phyloP scores from a whole-genome alignment of 2,329 filamentous ascomycete genomes.

The Aspergillus pseudoglaucus region DNA sequence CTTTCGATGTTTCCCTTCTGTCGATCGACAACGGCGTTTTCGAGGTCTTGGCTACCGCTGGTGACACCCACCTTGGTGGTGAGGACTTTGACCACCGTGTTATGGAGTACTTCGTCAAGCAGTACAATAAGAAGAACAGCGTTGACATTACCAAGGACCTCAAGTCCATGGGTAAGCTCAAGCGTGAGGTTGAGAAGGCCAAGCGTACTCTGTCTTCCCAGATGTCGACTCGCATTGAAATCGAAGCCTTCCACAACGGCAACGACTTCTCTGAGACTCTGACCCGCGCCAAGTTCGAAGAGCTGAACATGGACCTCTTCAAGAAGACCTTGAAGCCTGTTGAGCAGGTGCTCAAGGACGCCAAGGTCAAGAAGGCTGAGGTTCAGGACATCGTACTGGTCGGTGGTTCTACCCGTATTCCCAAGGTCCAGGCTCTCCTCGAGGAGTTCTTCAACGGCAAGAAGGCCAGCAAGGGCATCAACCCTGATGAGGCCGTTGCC shows the following conservation, averaged over 20 bases:
- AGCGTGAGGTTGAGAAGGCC: constrained; percentile 98
- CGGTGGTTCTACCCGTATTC: constrained; percentile 97
- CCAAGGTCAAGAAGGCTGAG: constrained; percentile 92
- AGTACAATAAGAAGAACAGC: constrained; percentile 96
- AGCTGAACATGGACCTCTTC: constrained; percentile 98
- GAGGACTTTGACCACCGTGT: constrained; percentile 98
- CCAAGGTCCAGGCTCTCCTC: constrained; percentile 89
- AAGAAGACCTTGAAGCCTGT: constrained; percentile 99
- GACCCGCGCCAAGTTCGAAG: constrained; percentile 98
- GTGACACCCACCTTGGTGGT: constrained; percentile 96
- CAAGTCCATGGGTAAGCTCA: constrained; percentile 99
- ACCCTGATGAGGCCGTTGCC: constrained; percentile 97
- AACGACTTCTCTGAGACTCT: constrained; percentile 98
- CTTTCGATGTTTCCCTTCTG: constrained; percentile 88
- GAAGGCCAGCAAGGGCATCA: constrained; percentile 98
- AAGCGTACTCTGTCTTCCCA: constrained; percentile 96
- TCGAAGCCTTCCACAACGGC: constrained; percentile 94
- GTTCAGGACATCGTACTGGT: constrained; percentile 96
- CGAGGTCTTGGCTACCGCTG: constrained; percentile 87
- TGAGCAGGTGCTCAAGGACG: constrained; percentile 96
- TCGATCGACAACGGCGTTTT: constrained; percentile 90
- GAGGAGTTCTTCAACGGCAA: constrained; percentile 95
- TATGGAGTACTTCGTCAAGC: constrained; percentile 93
- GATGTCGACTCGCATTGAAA: constrained; percentile 90
- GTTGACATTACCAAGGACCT: constrained; percentile 90